phyloP scores from a whole-genome alignment of 352 stramenopile genomes.

The Globisporangium canariense region DNA sequence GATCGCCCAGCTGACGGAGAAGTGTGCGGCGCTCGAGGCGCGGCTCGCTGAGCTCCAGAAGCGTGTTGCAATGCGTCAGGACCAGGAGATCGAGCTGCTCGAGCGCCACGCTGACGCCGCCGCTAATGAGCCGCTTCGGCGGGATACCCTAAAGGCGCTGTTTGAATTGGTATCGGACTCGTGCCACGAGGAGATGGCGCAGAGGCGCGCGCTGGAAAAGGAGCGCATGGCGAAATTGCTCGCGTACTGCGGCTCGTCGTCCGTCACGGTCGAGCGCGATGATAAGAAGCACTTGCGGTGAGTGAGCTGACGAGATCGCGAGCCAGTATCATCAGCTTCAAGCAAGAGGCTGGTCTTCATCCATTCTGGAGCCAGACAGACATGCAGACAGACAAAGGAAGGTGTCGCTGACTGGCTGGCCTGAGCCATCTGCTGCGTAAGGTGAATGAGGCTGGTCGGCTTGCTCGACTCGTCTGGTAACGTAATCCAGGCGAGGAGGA shows the following conservation, averaged over 20 bases:
- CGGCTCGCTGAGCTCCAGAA: slow-evolving; percentile 32
- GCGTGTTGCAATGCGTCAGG: slow-evolving; percentile 18
- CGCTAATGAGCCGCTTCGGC: slow-evolving; percentile 20
- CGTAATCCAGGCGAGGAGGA: slow-evolving; percentile 4
- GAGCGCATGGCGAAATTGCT: slow-evolving; percentile 44
- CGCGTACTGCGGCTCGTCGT: slow-evolving; percentile 64
- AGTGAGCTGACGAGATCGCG: neutral
- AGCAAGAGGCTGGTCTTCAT: neutral
- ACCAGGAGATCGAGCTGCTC: slow-evolving; percentile 40
- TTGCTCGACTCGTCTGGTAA: slow-evolving; percentile 4
- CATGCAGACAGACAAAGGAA: neutral
- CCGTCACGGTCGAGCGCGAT: slow-evolving; percentile 43
- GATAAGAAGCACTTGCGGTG: slow-evolving; percentile 28
- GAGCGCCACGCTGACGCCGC: slow-evolving; percentile 23
- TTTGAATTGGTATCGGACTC: slow-evolving; percentile 20
- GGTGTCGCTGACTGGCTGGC: neutral
- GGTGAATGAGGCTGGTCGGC: neutral
- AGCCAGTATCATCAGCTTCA: neutral
- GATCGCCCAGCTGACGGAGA: slow-evolving; percentile 42
- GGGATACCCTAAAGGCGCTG: slow-evolving; percentile 25
- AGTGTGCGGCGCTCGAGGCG: slow-evolving; percentile 35
- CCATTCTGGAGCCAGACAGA: too few species aligned
- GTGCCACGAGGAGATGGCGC: slow-evolving; percentile 30
- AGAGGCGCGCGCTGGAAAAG: slow-evolving; percentile 19
- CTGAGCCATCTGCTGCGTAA: too few species aligned